Evolutionary conservation across 768 basidiomycete genomes (phyloP), one percentile per base, ranked within the genome.

Genomic region (Lactarius trivialis): DNA sequence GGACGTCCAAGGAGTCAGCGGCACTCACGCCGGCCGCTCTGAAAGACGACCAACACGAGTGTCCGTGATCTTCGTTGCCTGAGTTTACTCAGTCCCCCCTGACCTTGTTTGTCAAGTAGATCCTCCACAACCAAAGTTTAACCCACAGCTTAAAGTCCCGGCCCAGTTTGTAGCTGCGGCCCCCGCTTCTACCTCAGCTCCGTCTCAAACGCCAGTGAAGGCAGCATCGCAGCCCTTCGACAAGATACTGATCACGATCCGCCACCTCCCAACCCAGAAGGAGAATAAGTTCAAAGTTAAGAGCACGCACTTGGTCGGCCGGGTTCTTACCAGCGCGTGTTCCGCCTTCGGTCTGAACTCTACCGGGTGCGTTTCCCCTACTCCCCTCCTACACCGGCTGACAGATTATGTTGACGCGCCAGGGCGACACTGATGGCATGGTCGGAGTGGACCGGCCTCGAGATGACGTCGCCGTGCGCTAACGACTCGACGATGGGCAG

Each of bases 241-340:
- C 17, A 65, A 65, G 57, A 34, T 65, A 3, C n/a, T 65, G 50
- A 63, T 65, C 39, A 57, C 60, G 14, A 65, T 65, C 41, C 60
- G 60, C 12, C 50, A 65, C 34, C 60, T 39, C 14, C 60, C 60
- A 3, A 56, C 63, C 4, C 55, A 55, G 34, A 65, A 63, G 14
- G 63, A 65, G 37, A 65, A 57, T 28, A 65, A 61, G 32, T 65
- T 64, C 28, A 65, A 63, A 28, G 60, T 65, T 19, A 65, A 65
- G 43, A 41, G 30, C 15, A 48, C 50, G 14, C 63, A 65, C 21
- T 24, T 52, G 26, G 60, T 65, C 39, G 60, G 60, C 12, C 63
- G 63, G 12, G 63, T 65, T 15, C 63, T 65, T 12, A 36, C 55
- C 26, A 65, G 63, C 17, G 63, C 63, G 2, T 65, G 63, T 49